Percentiles rank a stretch among this genome's conserved stretches.
These are phyloP conservation scores for Ballota nigra DNA, from an alignment of 257 asterid species.

Conservation along the genomic window DNA sequence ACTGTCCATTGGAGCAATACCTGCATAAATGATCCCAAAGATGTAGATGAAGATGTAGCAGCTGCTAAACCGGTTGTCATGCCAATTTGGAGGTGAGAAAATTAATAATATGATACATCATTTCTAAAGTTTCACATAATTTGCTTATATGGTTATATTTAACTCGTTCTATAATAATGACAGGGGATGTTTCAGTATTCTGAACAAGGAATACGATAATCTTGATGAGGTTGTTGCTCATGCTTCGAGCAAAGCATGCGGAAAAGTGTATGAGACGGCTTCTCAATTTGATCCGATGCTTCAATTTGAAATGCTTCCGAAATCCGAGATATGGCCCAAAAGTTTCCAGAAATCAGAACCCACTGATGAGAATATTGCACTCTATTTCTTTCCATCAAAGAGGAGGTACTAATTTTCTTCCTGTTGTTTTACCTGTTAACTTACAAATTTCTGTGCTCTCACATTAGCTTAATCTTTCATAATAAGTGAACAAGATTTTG, in stretches of 20 bases:
- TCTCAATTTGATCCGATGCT: constrained; percentile 45
- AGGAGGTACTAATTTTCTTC: constrained; percentile 38
- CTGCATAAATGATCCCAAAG: constrained; percentile 12
- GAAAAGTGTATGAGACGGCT: constrained; percentile 46
- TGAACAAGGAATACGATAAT: constrained; percentile 29
- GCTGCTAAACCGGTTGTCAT: constrained; percentile 37
- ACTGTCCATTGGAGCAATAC: not conserved
- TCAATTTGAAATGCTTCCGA: constrained; percentile 63
- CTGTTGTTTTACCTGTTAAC: not conserved
- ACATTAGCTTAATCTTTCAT: not conserved
- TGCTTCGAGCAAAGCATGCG: constrained; percentile 51
- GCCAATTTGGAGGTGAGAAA: constrained; percentile 74
- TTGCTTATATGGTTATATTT: not conserved
- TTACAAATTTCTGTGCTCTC: not conserved
- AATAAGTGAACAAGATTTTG: constrained; percentile 45
- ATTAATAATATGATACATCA: not conserved
- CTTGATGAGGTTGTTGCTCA: constrained; percentile 58
- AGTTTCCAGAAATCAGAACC: constrained; percentile 53
- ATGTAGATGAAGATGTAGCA: constrained; percentile 11
- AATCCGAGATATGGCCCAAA: constrained; percentile 63
- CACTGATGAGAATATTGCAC: constrained; percentile 54
- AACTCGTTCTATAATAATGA: constrained; percentile 18
- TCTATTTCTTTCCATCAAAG: constrained; percentile 64
- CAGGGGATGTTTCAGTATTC: constrained; percentile 61
- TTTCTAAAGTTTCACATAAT: constrained; percentile 4